Conservation (phyloP, 208 protist genomes). For the Endotrypanum monterogeii region DNA sequence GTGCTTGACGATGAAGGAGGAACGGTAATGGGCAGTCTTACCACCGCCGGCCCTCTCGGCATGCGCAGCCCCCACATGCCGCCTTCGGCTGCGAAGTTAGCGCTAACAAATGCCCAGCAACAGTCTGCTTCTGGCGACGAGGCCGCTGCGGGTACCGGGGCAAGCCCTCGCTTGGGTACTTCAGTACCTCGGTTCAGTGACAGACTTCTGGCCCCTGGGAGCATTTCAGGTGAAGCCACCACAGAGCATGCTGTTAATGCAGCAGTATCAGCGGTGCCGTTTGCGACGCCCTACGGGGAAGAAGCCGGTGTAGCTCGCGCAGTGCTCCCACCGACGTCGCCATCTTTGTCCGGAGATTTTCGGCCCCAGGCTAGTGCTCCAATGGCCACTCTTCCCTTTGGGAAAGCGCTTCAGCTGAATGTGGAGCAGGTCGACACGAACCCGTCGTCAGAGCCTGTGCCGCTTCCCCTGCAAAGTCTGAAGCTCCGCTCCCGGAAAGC, state of each 20-base stretch:
- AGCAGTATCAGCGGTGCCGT: background rate
- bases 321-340: constrained; percentile 10
- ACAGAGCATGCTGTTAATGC: background rate
- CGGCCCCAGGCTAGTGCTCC: constrained; percentile 10
- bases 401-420: constrained; percentile 72
- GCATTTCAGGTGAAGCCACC: background rate
- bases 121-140: background rate
- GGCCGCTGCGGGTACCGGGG: background rate
- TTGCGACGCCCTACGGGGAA: constrained; percentile 19
- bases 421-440: constrained; percentile 73
- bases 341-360: background rate
- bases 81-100: constrained; percentile 6
- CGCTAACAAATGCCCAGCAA: constrained; percentile 7
- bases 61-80: constrained; percentile 47
- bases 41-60: constrained; percentile 49
- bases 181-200: background rate
- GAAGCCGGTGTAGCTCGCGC: constrained; percentile 16
- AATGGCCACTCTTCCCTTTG: constrained; percentile 65
- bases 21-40: constrained; percentile 48
- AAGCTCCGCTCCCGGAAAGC: constrained; percentile 53
- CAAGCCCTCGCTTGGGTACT: background rate
- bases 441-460: constrained; percentile 48
- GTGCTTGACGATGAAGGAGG: constrained; percentile 38
- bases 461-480: constrained; percentile 75
- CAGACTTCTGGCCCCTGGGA: background rate